Percentiles rank a stretch among this genome's conserved stretches.
phyloP scores from a whole-genome alignment of 1,284 basidiomycete species.

The Ceratobasidium papillatum region DNA sequence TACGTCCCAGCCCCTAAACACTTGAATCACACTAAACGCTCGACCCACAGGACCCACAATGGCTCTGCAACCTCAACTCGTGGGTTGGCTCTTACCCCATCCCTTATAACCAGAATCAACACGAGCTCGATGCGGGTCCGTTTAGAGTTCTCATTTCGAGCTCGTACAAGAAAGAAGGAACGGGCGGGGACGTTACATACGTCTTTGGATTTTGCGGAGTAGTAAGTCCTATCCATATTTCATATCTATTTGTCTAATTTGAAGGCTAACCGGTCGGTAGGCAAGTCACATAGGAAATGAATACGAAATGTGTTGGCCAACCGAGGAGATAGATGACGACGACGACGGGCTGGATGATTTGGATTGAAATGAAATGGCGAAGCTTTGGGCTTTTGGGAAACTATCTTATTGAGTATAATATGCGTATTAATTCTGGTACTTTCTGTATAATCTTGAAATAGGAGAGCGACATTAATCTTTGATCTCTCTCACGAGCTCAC shows the following conservation, averaged over 20 bases:
- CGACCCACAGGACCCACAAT: background rate
- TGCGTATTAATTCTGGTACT: background rate
- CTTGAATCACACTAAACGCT: background rate
- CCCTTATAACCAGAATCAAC: background rate
- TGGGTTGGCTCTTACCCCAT: conserved; percentile 1
- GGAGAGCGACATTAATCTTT: too few relatives aligned
- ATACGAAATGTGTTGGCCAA: conserved; percentile 15
- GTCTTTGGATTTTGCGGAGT: conserved; percentile 9
- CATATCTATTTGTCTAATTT: background rate
- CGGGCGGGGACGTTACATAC: background rate
- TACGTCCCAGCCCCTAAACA: background rate
- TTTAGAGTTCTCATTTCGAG: background rate
- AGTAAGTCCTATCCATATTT: conserved; percentile 2
- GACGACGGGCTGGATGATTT: background rate
- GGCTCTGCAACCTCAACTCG: background rate
- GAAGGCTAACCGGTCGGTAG: background rate
- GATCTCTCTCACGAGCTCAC: too few relatives aligned
- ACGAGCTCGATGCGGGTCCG: background rate
- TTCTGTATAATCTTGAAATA: too few relatives aligned
- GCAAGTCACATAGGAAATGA: background rate
- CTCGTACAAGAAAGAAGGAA: conserved; percentile 7
- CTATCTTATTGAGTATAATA: background rate
- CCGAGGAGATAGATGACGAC: background rate
- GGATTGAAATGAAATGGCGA: too few relatives aligned
- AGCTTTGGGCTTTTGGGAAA: background rate